phyloP scores from a whole-genome alignment of 805 yeast genomes.

The Peterozyma xylosa region DNA sequence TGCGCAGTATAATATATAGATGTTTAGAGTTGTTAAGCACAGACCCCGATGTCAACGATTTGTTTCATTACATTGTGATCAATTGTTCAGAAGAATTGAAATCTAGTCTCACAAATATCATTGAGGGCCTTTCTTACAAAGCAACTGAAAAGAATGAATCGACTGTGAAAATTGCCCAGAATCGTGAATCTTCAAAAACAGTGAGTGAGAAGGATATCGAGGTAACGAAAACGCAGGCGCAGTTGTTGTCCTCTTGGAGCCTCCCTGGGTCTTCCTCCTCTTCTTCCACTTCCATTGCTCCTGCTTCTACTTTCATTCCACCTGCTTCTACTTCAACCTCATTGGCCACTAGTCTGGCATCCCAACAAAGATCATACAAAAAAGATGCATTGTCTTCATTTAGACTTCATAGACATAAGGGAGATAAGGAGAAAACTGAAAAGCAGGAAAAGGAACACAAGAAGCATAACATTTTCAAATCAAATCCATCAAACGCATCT shows the following conservation, averaged over 20 bases:
- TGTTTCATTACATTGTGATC: constrained; percentile 1
- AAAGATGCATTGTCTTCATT: constrained; percentile 4
- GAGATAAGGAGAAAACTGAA: constrained; percentile 5
- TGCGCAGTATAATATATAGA: constrained; percentile 7
- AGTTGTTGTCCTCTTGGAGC: too few species aligned
- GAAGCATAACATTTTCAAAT: constrained; percentile 9
- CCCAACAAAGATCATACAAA: neutral
- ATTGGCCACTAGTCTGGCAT: neutral
- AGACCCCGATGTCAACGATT: constrained; percentile 2
- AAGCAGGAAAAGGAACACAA: neutral
- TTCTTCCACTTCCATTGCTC: neutral
- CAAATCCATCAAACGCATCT: constrained; percentile 5
- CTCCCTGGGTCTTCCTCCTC: too few species aligned
- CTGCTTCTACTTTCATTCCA: neutral
- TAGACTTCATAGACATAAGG: constrained; percentile 5
- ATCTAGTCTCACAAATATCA: too few species aligned
- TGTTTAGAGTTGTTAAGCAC: constrained; percentile 7
- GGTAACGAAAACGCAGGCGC: neutral
- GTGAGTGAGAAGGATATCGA: constrained; percentile 14
- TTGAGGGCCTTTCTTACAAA: too few species aligned
- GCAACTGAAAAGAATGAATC: too few species aligned
- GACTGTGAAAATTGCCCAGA: too few species aligned
- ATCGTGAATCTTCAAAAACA: neutral
- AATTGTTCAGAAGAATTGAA: neutral
- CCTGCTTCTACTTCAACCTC: neutral